Evolutionary conservation across 345 rosid species (phyloP), one percentile per base, ranked within the genome.

Genomic region (Xanthoceras sorbifolium): DNA sequence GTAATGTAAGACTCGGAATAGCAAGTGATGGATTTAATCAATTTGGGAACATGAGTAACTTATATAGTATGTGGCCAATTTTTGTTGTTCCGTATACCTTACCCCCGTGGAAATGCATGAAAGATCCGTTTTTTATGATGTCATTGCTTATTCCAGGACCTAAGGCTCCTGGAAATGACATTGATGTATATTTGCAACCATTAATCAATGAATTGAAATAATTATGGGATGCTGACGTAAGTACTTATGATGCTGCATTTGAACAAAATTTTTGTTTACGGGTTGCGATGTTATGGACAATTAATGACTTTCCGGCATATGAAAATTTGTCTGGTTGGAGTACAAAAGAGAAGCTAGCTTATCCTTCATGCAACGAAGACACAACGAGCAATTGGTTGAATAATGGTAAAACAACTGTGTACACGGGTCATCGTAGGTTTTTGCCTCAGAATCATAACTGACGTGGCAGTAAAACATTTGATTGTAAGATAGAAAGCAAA

Each of bases 261-360:
- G 8, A 18, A 52, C n/a, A 52, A 52, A 20, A 52, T 3, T 52
- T 52, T 52, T 20, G 5, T 15, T 20, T 52, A 5, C 6, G 2
- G 6, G 59, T 1, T 3, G 23, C 23, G 3, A 22, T 75, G 31
- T 31, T 75, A 6, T 64, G 78, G 63, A 75, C 15, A 4, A 65
- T 75, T 8, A 64, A 48, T 50, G 78, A 75, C n/a, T 65, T 75
- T 15, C 50, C 71, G 4, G 14, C 78, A 6, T 65, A 64, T n/a
- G 72, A 0, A 3, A 2, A 32, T 23, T 54, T 75, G 7, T 66
- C 50, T n/a, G 29, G 64, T 6, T 57, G 38, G 28, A 36, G 73
- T 9, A 76, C 66, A 3, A 74, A 25, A 17, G 57, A 66, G 29
- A 29, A 67, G 1, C 22, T 66, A 20, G 73, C 73, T 4, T 76